These are phyloP conservation scores for Collybia nuda DNA, from an alignment of 768 basidiomycete genomes.

Conservation along the genomic window DNA sequence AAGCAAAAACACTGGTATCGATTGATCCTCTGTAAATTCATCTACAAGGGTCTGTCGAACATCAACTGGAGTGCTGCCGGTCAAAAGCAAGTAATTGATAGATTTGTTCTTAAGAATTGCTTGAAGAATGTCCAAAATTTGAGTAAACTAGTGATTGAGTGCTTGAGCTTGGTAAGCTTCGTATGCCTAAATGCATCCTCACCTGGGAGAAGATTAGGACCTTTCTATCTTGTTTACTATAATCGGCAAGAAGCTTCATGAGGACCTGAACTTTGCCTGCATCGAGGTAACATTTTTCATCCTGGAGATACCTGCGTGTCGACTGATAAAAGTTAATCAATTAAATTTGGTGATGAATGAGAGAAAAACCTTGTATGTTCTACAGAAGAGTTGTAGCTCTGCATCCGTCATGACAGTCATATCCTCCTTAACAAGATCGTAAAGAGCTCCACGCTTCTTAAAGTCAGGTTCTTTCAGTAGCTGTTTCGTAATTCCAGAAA, in stretches of 20 bases:
- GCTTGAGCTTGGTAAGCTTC: background rate
- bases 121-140: constrained; percentile 92
- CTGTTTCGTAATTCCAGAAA: constrained; percentile 76
- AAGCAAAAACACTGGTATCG: constrained; percentile 85
- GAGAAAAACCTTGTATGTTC: constrained; percentile 74
- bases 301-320: constrained; percentile 71
- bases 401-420: constrained; percentile 99
- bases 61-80: constrained; percentile 92
- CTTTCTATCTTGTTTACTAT: constrained; percentile 69
- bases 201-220: constrained; percentile 96
- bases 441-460: constrained; percentile 76
- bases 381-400: constrained; percentile 86
- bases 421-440: constrained; percentile 91
- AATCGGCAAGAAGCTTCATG: constrained; percentile 67
- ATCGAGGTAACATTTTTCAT: constrained; percentile 74
- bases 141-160: constrained; percentile 70
- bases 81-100: constrained; percentile 80
- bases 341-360: background rate
- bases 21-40: constrained; percentile 87
- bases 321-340: constrained; percentile 39
- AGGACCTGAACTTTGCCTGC: constrained; percentile 86
- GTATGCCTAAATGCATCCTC: constrained; percentile 12
- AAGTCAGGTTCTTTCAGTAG: constrained; percentile 92
- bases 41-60: constrained; percentile 92
- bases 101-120: constrained; percentile 70